phyloP scores from a whole-genome alignment of 345 rosid species.

The Salix exigua region DNA sequence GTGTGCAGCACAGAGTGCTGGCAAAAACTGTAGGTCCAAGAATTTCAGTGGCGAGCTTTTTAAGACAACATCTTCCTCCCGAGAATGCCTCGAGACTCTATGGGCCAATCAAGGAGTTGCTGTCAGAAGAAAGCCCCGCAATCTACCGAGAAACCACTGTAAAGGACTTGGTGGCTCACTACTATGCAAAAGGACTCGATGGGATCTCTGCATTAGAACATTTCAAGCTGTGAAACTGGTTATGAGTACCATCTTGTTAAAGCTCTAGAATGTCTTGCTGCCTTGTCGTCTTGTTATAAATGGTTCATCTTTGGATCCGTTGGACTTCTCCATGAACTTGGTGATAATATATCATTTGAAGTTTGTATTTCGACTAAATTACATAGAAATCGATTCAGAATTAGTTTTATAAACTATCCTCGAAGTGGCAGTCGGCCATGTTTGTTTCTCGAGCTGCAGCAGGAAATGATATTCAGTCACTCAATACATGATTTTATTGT shows the following conservation, averaged over 20 bases:
- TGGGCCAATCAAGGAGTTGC: conserved; percentile 15
- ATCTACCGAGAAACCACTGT: conserved; percentile 7
- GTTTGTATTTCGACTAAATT: too few species aligned
- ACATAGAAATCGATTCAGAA: too few species aligned
- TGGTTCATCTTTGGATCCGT: too few species aligned
- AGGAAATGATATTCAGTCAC: too few species aligned
- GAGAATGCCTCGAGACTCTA: background rate
- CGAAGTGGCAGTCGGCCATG: too few species aligned
- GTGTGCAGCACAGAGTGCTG: background rate
- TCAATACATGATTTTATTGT: too few species aligned
- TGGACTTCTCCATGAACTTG: too few species aligned
- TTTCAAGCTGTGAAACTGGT: conserved; percentile 9
- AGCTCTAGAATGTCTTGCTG: background rate
- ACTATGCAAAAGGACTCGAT: background rate
- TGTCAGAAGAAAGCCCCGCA: conserved; percentile 14
- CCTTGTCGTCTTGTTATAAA: too few species aligned
- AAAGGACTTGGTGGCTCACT: conserved; percentile 1
- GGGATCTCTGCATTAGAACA: conserved; percentile 8
- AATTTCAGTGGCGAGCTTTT: background rate
- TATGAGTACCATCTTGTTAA: background rate
- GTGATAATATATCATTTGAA: too few species aligned
- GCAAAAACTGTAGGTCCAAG: conserved; percentile 1
- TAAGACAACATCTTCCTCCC: background rate
- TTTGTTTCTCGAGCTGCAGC: too few species aligned
- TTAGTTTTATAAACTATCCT: too few species aligned